These are phyloP conservation scores for Beauveria medogensis DNA, from an alignment of 2,329 filamentous ascomycete genomes.

Conservation along the genomic window DNA sequence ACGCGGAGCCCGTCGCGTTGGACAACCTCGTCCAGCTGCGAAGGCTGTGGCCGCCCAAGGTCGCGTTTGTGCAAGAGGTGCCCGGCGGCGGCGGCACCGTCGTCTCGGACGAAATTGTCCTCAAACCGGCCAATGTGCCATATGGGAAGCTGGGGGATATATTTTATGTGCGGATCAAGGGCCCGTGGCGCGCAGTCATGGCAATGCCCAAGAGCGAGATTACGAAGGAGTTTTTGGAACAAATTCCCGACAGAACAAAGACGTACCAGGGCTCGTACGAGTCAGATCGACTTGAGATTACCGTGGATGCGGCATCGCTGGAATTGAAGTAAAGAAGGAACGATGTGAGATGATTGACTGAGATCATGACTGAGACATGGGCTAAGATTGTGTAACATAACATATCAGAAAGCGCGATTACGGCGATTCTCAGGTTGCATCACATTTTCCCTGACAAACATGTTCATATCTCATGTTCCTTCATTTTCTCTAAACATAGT, in stretches of 20 bases:
- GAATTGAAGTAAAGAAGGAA: not conserved
- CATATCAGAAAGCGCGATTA: too few species aligned
- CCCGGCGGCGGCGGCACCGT: constrained; percentile 23
- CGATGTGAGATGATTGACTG: not conserved
- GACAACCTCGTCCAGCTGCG: constrained; percentile 22
- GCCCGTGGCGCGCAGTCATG: constrained; percentile 31
- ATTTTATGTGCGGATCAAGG: constrained; percentile 24
- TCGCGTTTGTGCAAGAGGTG: constrained; percentile 26
- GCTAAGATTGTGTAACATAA: too few species aligned
- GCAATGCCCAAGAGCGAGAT: constrained; percentile 16
- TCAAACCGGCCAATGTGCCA: constrained; percentile 25
- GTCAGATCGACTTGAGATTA: not conserved
- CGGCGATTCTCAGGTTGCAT: not conserved
- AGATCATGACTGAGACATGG: too few species aligned
- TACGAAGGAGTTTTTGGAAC: constrained; percentile 7
- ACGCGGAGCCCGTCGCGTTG: constrained; percentile 20
- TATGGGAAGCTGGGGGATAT: constrained; percentile 23
- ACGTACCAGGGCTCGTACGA: not conserved
- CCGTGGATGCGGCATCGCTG: not conserved
- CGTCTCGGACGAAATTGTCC: constrained; percentile 23
- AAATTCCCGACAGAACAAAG: not conserved
- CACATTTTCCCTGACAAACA: too few species aligned
- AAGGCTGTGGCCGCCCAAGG: constrained; percentile 28
- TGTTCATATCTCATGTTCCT: too few species aligned
- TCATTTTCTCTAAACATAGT: too few species aligned